These are phyloP conservation scores for Agroathelia rolfsii DNA, from an alignment of 1,284 basidiomycete genomes.

Conservation along the genomic window DNA sequence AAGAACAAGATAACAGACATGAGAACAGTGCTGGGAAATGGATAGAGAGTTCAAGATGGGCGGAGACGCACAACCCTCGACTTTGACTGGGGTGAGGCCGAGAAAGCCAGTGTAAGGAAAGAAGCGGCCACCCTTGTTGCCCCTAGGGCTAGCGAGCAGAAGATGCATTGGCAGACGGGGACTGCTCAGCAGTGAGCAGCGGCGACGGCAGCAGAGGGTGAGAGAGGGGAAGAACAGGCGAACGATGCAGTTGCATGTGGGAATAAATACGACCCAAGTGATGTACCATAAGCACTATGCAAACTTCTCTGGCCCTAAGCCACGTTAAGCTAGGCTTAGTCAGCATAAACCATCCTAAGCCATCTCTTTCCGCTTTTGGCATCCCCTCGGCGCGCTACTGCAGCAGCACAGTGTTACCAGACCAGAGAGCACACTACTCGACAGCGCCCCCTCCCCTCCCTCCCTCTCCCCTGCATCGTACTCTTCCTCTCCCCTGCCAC, in stretches of 20 bases:
- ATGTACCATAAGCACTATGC: too few relatives aligned
- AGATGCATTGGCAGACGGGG: constrained; percentile 39
- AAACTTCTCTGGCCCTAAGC: too few relatives aligned
- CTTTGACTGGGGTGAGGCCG: constrained; percentile 67
- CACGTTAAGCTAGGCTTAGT: too few relatives aligned
- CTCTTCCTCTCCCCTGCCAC: too few relatives aligned
- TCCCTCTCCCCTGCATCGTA: constrained; percentile 1
- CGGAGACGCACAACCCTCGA: constrained; percentile 56
- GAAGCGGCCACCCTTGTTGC: constrained; percentile 57
- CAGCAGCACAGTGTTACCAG: too few relatives aligned
- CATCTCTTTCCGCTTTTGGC: too few relatives aligned
- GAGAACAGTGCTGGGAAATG: constrained; percentile 5
- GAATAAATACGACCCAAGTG: too few relatives aligned
- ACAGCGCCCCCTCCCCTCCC: too few relatives aligned
- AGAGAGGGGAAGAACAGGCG: constrained; percentile 20
- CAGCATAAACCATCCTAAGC: too few relatives aligned
- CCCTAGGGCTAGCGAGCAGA: constrained; percentile 25
- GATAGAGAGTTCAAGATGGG: constrained; percentile 7
- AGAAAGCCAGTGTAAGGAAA: constrained; percentile 73
- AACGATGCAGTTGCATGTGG: constrained; percentile 18
- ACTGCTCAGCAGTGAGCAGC: constrained; percentile 31
- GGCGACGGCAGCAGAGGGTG: constrained; percentile 10
- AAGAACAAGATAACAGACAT: constrained; percentile 9
- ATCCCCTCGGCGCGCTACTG: too few relatives aligned
- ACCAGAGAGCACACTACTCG: too few relatives aligned